Evolutionary conservation across 192 early-diverging fungal species (phyloP).

Genomic region (Backusella westeae): DNA sequence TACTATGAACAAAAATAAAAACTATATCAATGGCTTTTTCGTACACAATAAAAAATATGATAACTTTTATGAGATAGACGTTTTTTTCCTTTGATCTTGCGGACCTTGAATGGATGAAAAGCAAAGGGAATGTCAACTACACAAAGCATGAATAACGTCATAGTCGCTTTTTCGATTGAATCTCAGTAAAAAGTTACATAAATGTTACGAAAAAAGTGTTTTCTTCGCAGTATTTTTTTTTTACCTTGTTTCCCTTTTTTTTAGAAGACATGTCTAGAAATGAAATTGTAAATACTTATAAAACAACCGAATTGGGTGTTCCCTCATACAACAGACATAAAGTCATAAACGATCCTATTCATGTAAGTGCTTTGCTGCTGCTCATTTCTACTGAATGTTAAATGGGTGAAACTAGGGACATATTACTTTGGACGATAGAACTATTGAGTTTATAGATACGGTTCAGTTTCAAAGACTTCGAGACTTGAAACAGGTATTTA

Average conservation of each 20-base stretch:
- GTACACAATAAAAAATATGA: background rate
- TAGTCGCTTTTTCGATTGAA: background rate
- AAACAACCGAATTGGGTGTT: background rate
- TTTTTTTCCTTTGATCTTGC: background rate
- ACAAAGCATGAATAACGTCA: background rate
- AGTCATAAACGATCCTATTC: slow-evolving; percentile 71
- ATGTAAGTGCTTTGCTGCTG: slow-evolving; percentile 46
- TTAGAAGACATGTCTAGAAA: background rate
- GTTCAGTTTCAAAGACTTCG: slow-evolving; percentile 95
- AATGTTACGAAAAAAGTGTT: background rate
- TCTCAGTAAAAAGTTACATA: background rate
- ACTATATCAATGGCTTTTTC: slow-evolving; percentile 3
- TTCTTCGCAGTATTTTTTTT: background rate
- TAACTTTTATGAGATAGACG: background rate
- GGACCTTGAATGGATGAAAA: background rate
- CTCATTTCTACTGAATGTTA: background rate
- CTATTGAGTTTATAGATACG: slow-evolving; percentile 82
- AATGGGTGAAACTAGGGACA: slow-evolving; percentile 50
- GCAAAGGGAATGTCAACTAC: background rate
- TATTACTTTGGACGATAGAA: slow-evolving; percentile 68
- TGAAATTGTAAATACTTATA: background rate
- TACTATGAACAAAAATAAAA: background rate
- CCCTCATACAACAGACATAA: slow-evolving; percentile 26
- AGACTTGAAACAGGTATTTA: slow-evolving; percentile 75
- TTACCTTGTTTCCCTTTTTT: background rate